Percentiles rank a stretch among this genome's conserved stretches.
phyloP scores from a whole-genome alignment of 1,284 basidiomycete genomes.

The Heterobasidion annosum region DNA sequence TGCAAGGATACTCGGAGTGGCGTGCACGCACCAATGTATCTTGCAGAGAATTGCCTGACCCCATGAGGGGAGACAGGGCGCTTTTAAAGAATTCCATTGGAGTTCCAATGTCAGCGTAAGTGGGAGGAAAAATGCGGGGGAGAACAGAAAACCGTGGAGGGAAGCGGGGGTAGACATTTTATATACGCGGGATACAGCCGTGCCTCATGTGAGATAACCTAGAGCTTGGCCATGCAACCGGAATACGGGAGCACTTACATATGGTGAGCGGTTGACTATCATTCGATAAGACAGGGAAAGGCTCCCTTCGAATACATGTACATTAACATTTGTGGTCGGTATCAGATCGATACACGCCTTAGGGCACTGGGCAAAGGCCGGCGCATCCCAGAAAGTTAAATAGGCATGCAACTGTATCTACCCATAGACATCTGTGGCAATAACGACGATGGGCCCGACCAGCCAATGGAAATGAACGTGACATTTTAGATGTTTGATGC shows the following conservation, averaged over 20 bases:
- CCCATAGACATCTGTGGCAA: too few species aligned
- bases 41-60: conserved; percentile 13
- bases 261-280: not conserved
- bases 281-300: not conserved
- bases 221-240: not conserved
- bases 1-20: not conserved
- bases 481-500: too few species aligned
- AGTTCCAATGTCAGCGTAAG: not conserved
- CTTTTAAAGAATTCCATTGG: conserved; percentile 14
- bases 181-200: conserved; percentile 1
- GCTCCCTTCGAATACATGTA: not conserved
- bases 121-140: conserved; percentile 5
- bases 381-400: too few species aligned
- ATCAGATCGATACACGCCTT: too few species aligned
- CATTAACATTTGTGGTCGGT: not conserved
- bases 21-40: conserved; percentile 14
- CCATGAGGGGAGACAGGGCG: conserved; percentile 13
- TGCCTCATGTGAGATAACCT: conserved; percentile 3
- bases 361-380: too few species aligned
- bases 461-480: too few species aligned
- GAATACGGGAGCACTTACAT: not conserved
- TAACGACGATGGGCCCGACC: too few species aligned
- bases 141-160: not conserved
- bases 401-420: too few species aligned
- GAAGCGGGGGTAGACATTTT: conserved; percentile 1